phyloP scores from a whole-genome alignment of 1,139 yeast species.

The Trichomonascaceae sp. region DNA sequence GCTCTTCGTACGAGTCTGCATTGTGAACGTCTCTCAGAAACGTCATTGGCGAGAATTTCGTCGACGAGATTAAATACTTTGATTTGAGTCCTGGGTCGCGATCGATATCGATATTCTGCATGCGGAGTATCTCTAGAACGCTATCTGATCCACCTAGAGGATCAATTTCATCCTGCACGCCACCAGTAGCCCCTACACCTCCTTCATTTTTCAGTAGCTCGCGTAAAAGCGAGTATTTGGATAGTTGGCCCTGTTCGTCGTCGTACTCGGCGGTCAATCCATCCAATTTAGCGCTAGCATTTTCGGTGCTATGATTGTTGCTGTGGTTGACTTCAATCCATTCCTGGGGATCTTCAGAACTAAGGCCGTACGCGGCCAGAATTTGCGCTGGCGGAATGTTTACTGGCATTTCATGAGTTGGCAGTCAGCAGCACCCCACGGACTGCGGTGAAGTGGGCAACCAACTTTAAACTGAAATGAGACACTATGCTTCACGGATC shows the following conservation, averaged over 20 bases:
- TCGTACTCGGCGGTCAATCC: conserved; percentile 1
- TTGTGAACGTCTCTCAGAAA: conserved; percentile 61
- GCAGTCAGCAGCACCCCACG: too few relatives aligned
- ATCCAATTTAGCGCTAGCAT: conserved; percentile 5
- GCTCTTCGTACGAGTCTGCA: conserved; percentile 52
- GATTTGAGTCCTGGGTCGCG: conserved; percentile 19
- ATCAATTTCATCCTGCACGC: conserved; percentile 24
- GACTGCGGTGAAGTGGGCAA: too few relatives aligned
- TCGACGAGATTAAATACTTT: conserved; percentile 56
- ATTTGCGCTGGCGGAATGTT: conserved; percentile 5
- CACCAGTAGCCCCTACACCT: conserved; percentile 11
- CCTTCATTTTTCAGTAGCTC: conserved; percentile 13
- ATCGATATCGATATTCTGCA: conserved; percentile 21
- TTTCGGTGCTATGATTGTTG: too few relatives aligned
- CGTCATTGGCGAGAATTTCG: conserved; percentile 55
- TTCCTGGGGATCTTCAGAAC: conserved; percentile 17
- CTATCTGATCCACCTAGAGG: conserved; percentile 26
- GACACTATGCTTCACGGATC: too few relatives aligned
- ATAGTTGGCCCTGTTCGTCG: conserved; percentile 12
- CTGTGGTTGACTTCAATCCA: too few relatives aligned
- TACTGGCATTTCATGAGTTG: too few relatives aligned
- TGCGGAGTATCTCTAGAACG: conserved; percentile 18
- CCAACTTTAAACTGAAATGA: too few relatives aligned
- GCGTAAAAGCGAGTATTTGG: conserved; percentile 16
- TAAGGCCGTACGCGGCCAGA: conserved; percentile 17